phyloP scores from a whole-genome alignment of 495 filamentous ascomycete species.

The Gamarada debralockiae region DNA sequence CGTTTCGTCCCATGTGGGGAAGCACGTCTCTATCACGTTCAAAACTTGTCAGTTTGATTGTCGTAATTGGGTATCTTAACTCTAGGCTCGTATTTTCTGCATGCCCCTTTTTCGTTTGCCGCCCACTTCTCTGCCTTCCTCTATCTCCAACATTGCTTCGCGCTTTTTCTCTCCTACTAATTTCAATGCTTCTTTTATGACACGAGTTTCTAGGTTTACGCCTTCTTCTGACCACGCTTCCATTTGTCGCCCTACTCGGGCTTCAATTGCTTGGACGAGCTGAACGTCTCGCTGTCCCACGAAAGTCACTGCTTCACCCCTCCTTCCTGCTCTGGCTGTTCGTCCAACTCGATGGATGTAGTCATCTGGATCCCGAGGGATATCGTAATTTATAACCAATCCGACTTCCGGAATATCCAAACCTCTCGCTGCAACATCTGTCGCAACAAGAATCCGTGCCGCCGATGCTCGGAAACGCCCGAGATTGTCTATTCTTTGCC shows the following conservation, averaged over 20 bases:
- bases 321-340: conserved; percentile 85
- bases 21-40: too few relatives aligned
- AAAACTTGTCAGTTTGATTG: too few relatives aligned
- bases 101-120: conserved; percentile 67
- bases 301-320: conserved; percentile 79
- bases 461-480: conserved; percentile 89
- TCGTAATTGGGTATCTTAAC: neutral
- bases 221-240: conserved; percentile 79
- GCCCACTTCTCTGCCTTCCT: conserved; percentile 82
- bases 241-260: conserved; percentile 75
- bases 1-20: too few relatives aligned
- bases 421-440: conserved; percentile 93
- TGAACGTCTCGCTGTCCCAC: conserved; percentile 90
- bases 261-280: conserved; percentile 82
- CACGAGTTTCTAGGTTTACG: conserved; percentile 83
- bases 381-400: conserved; percentile 90
- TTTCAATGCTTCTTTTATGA: conserved; percentile 80
- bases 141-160: conserved; percentile 82
- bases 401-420: conserved; percentile 92
- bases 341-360: conserved; percentile 96
- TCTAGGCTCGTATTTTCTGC: conserved; percentile 21
- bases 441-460: conserved; percentile 87
- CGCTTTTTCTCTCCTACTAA: conserved; percentile 88
- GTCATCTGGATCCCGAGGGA: conserved; percentile 92
- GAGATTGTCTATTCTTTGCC: conserved; percentile 78